Evolutionary conservation across 371 early-diverging fungal species (phyloP).

Genomic region (Mortierella polycephala): DNA sequence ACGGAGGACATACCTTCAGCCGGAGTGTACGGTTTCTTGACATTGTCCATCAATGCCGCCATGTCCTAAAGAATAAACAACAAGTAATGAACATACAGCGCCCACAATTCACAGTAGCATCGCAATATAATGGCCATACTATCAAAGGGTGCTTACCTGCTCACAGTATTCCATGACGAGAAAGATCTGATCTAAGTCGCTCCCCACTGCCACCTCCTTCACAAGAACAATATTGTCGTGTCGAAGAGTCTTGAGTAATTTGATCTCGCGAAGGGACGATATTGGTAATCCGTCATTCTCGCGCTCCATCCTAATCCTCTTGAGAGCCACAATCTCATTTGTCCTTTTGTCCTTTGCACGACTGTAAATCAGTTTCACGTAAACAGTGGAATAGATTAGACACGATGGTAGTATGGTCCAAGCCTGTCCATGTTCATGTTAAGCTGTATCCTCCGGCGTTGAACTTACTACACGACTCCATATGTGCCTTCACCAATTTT

Average conservation of each 20-base stretch:
- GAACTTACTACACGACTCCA: slow-evolving; percentile 86
- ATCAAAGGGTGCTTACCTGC: slow-evolving; percentile 56
- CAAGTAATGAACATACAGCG: background rate
- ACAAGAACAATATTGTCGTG: slow-evolving; percentile 92
- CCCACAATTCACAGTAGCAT: no score
- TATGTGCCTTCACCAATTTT: slow-evolving; percentile 85
- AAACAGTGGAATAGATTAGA: background rate
- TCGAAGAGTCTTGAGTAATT: slow-evolving; percentile 82
- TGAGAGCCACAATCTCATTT: slow-evolving; percentile 84
- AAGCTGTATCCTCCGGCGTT: slow-evolving; percentile 10
- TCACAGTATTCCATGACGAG: slow-evolving; percentile 86
- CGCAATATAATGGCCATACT: background rate
- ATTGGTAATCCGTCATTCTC: slow-evolving; percentile 85
- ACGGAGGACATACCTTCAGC: slow-evolving; percentile 62
- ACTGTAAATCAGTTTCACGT: slow-evolving; percentile 31
- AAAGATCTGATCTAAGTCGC: slow-evolving; percentile 72
- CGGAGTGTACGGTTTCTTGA: slow-evolving; percentile 66
- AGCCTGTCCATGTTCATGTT: no score
- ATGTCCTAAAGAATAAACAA: slow-evolving; percentile 62
- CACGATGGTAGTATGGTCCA: no score
- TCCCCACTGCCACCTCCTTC: slow-evolving; percentile 80
- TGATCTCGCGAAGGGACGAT: slow-evolving; percentile 92
- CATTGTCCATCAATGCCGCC: slow-evolving; percentile 72
- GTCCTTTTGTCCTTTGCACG: slow-evolving; percentile 74
- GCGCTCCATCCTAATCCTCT: slow-evolving; percentile 88